phyloP scores from a whole-genome alignment of 1,284 basidiomycete genomes.

The Cryptococcus sp. region DNA sequence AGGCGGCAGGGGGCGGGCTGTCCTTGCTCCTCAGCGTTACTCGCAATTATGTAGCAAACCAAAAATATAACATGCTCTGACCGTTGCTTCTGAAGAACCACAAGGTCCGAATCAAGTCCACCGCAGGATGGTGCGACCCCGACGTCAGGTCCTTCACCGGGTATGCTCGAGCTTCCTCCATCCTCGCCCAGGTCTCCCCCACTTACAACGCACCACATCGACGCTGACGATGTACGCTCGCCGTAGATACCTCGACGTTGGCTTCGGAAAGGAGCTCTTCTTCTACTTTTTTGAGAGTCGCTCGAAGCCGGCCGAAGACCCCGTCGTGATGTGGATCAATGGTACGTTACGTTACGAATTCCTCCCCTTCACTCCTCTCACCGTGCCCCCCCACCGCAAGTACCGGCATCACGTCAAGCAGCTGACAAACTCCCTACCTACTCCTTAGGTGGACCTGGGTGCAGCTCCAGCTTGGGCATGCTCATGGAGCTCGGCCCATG shows the following conservation, averaged over 20 bases:
- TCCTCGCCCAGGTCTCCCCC: neutral
- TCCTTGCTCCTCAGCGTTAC: no score
- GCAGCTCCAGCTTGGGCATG: conserved; percentile 52
- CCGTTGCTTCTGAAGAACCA: conserved; percentile 26
- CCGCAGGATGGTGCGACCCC: conserved; percentile 50
- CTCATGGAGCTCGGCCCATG: conserved; percentile 55
- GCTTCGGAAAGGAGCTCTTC: conserved; percentile 68
- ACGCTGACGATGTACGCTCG: conserved; percentile 1
- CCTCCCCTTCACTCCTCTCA: neutral
- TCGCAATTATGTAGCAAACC: no score
- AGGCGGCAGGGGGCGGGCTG: no score
- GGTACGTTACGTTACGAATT: conserved; percentile 29
- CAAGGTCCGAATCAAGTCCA: conserved; percentile 47
- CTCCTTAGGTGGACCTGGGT: conserved; percentile 47
- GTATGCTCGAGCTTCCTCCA: conserved; percentile 7
- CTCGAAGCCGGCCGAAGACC: conserved; percentile 59
- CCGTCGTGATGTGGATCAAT: conserved; percentile 52
- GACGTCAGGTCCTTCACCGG: conserved; percentile 43
- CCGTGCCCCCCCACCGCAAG: neutral
- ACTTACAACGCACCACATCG: neutral
- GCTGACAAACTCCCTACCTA: neutral
- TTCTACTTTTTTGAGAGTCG: conserved; percentile 84
- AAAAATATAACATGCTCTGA: no score
- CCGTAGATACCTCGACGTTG: conserved; percentile 59
- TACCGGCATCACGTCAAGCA: neutral